phyloP scores from a whole-genome alignment of 2,329 filamentous ascomycete species.

The Leptographium flavum region DNA sequence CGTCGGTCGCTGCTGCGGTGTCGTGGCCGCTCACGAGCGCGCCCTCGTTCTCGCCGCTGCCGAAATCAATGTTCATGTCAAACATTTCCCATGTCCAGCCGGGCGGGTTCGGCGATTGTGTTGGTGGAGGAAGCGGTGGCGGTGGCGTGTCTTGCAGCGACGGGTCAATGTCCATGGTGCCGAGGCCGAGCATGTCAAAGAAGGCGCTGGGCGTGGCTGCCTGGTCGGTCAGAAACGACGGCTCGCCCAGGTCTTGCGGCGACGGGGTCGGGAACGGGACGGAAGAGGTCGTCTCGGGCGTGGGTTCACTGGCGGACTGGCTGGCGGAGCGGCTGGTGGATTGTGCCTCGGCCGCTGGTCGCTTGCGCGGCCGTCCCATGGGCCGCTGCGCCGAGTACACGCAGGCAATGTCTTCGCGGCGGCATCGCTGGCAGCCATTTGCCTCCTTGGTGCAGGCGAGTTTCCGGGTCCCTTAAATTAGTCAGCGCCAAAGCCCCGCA shows the following conservation, averaged over 20 bases:
- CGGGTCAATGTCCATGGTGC: too few relatives aligned
- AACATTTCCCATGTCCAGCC: not conserved
- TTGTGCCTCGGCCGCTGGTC: constrained; percentile 24
- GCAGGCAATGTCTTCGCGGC: constrained; percentile 39
- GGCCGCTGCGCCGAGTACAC: constrained; percentile 51
- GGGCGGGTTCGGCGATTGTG: too few relatives aligned
- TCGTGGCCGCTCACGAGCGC: not conserved
- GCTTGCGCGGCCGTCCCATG: constrained; percentile 51
- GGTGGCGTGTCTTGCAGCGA: not conserved
- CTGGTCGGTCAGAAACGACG: not conserved
- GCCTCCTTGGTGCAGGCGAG: constrained; percentile 50
- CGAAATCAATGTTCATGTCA: not conserved
- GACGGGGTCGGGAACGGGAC: not conserved
- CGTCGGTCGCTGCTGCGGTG: too few relatives aligned
- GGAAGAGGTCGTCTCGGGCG: not conserved
- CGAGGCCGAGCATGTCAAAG: not conserved
- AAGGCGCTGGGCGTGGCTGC: not conserved
- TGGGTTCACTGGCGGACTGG: too few relatives aligned
- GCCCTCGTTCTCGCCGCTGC: not conserved
- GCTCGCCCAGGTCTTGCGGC: not conserved
- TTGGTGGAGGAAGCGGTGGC: not conserved
- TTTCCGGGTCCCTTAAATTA: constrained; percentile 40
- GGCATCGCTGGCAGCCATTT: constrained; percentile 44
- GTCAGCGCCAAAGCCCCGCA: not conserved
- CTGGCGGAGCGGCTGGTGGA: too few relatives aligned